These are phyloP conservation scores for Sclerotinia nivalis DNA, from an alignment of 2,329 filamentous ascomycete genomes.

Conservation along the genomic window DNA sequence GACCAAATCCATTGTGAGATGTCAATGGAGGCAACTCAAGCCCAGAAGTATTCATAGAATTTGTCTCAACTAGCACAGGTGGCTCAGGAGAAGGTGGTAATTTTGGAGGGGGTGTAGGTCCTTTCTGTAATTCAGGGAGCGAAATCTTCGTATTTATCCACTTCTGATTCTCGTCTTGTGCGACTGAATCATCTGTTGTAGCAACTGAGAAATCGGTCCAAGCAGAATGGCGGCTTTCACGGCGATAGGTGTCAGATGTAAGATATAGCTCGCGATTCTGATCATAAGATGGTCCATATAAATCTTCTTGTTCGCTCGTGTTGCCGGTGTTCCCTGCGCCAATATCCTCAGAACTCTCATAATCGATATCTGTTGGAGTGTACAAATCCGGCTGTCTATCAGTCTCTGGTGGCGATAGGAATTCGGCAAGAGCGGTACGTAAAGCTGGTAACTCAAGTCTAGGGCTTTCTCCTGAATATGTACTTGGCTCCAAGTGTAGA, in stretches of 20 bases:
- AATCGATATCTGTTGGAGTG: constrained; percentile 40
- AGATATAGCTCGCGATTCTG: constrained; percentile 27
- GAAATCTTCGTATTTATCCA: constrained; percentile 23
- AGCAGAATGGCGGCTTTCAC: constrained; percentile 34
- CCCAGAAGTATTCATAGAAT: constrained; percentile 23
- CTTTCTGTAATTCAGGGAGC: constrained; percentile 39
- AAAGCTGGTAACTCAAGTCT: constrained; percentile 34
- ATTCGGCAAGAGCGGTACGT: constrained; percentile 34
- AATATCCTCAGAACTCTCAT: constrained; percentile 38
- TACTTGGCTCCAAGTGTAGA: background rate
- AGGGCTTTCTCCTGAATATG: constrained; percentile 23
- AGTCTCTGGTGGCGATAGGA: constrained; percentile 29
- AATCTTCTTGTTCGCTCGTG: constrained; percentile 27
- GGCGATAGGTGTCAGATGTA: constrained; percentile 30
- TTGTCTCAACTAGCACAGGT: constrained; percentile 22
- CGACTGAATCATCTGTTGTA: constrained; percentile 32
- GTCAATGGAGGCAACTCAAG: constrained; percentile 33
- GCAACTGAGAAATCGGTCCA: constrained; percentile 40
- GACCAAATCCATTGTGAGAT: constrained; percentile 34
- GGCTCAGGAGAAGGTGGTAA: constrained; percentile 33
- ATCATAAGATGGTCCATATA: constrained; percentile 30
- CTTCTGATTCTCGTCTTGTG: constrained; percentile 27
- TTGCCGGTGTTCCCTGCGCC: constrained; percentile 25
- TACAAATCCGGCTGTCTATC: constrained; percentile 33
- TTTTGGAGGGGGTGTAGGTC: constrained; percentile 47